phyloP scores from a whole-genome alignment of 805 yeast genomes.

The Ogataea zsoltii region DNA sequence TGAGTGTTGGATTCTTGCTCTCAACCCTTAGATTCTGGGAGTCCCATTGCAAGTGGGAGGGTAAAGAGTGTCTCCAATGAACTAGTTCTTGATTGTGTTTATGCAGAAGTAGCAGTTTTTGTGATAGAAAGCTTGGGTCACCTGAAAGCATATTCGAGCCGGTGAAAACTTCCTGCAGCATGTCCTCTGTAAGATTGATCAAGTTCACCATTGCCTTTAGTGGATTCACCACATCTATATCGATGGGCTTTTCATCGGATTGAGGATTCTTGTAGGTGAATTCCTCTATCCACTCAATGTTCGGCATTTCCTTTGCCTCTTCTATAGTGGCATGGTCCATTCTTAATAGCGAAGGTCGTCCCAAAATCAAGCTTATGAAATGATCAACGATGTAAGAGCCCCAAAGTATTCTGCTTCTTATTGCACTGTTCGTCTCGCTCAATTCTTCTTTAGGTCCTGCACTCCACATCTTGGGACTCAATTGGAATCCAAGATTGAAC shows the following conservation, averaged over 20 bases:
- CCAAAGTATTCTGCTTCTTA: constrained; percentile 64
- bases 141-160: constrained; percentile 8
- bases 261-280: constrained; percentile 40
- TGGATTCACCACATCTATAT: constrained; percentile 41
- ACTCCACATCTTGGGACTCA: constrained; percentile 62
- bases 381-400: constrained; percentile 67
- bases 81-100: constrained; percentile 47
- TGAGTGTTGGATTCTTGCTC: constrained; percentile 52
- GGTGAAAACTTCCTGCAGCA: constrained; percentile 45
- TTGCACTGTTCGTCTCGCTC: constrained; percentile 52
- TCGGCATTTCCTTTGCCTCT: constrained; percentile 59
- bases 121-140: not conserved
- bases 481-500: constrained; percentile 62
- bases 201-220: constrained; percentile 43
- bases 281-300: constrained; percentile 62
- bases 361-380: constrained; percentile 57
- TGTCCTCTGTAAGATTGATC: constrained; percentile 45
- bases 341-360: constrained; percentile 57
- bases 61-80: constrained; percentile 52
- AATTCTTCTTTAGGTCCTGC: constrained; percentile 36
- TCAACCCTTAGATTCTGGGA: constrained; percentile 38
- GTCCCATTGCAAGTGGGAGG: constrained; percentile 52
- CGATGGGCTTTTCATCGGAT: constrained; percentile 20
- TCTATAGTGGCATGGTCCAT: constrained; percentile 60
- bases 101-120: constrained; percentile 17